These are phyloP conservation scores for Aureobasidium sp. DNA, from an alignment of 2,329 filamentous ascomycete genomes.

Conservation along the genomic window DNA sequence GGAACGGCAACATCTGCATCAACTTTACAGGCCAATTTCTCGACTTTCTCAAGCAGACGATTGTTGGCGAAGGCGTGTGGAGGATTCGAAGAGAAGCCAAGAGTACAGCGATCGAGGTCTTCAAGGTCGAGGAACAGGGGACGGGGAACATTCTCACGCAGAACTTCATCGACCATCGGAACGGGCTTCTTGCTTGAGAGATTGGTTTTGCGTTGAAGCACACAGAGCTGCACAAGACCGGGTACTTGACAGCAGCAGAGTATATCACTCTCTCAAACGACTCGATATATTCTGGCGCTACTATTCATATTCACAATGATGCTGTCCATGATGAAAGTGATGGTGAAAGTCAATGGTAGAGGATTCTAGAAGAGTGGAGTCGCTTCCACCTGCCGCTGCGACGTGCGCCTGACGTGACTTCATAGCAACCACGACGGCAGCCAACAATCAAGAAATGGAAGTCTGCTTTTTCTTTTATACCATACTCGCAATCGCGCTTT, in stretches of 20 bases:
- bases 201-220: neutral
- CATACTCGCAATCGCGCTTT: neutral
- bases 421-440: neutral
- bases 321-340: neutral
- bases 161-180: slow-evolving; percentile 48
- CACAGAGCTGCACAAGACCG: too few species aligned
- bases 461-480: neutral
- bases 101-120: slow-evolving; percentile 63
- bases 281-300: neutral
- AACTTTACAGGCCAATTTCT: slow-evolving; percentile 78
- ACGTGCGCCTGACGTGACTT: slow-evolving; percentile 1
- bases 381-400: too few species aligned
- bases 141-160: slow-evolving; percentile 70
- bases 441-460: neutral
- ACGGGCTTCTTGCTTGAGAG: slow-evolving; percentile 7
- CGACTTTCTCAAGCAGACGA: slow-evolving; percentile 45
- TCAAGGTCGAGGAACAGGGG: slow-evolving; percentile 64
- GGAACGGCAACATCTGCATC: slow-evolving; percentile 92
- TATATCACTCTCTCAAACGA: neutral
- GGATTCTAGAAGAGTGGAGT: too few species aligned
- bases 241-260: neutral
- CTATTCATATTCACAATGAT: neutral
- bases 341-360: neutral
- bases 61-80: slow-evolving; percentile 68
- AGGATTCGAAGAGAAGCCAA: slow-evolving; percentile 60